Base-by-base conservation (phyloP, 2,329 filamentous ascomycete genomes). In the Penicillium sumatraense region DNA sequence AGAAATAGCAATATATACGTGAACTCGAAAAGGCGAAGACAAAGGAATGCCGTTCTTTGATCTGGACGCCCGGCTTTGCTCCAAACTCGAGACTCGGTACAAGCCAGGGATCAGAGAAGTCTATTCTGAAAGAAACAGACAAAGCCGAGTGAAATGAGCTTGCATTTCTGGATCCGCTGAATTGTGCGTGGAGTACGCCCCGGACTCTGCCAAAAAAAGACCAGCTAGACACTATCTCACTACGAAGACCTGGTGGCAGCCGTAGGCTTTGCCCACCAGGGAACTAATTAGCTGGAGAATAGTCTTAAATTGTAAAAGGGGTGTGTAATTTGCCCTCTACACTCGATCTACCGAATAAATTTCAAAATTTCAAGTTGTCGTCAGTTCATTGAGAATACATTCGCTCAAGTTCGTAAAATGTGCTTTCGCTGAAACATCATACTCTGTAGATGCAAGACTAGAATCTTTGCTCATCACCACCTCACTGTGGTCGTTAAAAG, bases 401-500 rank as follows among this genome's bases (percentile, higher is more conserved):
- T 46, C 42, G 42, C 42, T 46, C n/a, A 46, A 18, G 27, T 46
- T 46, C 16, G 42, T 21, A 46, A 46, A 46, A 31, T 31, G n/a
- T 46, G 42, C 42, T 27, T n/a, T 46, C 42, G 42, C 42, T 46
- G 26, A 31, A 46, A 46, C 23, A 44, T 46, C 21, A 46, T 16
- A 18, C 23, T 16, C 26, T 18, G 21, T 31, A n/a, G 24, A 33
- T 46, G 33, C 31, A 16, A 33, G 27, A 46, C 26, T 16, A 14
- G 18, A 4, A 46, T 18, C n/a, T 2, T 21, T 13, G 26, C 14
- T 11, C 42, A 21, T 24, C 16, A n/a, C n/a, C 23, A 26, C n/a
- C 3, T 21, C 27, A 23, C 23, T 16, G 23, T 10, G 13, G 24
- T 31, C n/a, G 8, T 62, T 58, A 77, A 49, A 77, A 77, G 56